Evolutionary conservation across 2,329 filamentous ascomycete species (phyloP).

Genomic region (Ophiocordyceps polyrhachis-furcata): DNA sequence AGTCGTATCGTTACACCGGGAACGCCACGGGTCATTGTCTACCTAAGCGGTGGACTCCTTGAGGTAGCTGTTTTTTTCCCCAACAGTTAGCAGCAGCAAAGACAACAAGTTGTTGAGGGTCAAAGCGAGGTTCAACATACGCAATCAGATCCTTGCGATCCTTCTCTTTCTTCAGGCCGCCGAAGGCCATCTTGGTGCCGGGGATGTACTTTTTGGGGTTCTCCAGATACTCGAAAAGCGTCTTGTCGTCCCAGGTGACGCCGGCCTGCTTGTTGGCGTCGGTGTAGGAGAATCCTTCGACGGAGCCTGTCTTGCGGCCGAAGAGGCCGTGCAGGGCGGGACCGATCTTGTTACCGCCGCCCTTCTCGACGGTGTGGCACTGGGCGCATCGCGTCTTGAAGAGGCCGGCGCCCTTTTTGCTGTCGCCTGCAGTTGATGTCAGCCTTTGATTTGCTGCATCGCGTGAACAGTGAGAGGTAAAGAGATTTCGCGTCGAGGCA

Average conservation of each 20-base stretch:
- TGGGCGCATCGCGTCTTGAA: slow-evolving; percentile 99
- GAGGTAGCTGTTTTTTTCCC: slow-evolving; percentile 34
- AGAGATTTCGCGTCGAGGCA: no score
- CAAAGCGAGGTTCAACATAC: slow-evolving; percentile 35
- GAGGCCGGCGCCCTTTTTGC: slow-evolving; percentile 92
- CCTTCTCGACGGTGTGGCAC: slow-evolving; percentile 89
- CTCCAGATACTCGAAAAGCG: slow-evolving; percentile 95
- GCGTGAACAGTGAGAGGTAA: no score
- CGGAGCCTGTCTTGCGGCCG: slow-evolving; percentile 82
- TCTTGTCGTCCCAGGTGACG: slow-evolving; percentile 69
- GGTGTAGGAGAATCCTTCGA: slow-evolving; percentile 91
- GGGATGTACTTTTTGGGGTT: slow-evolving; percentile 99
- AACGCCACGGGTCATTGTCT: slow-evolving; percentile 12
- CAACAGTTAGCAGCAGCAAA: slow-evolving; percentile 8
- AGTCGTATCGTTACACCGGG: slow-evolving; percentile 13
- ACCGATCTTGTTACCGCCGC: slow-evolving; percentile 93
- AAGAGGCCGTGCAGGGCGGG: slow-evolving; percentile 95
- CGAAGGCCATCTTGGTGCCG: slow-evolving; percentile 99
- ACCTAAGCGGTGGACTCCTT: slow-evolving; percentile 53
- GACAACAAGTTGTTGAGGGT: background rate
- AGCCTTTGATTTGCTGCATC: background rate
- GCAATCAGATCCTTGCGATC: slow-evolving; percentile 98
- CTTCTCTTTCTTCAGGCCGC: slow-evolving; percentile 99
- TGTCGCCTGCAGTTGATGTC: slow-evolving; percentile 43
- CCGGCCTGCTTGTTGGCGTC: slow-evolving; percentile 99